phyloP scores from a whole-genome alignment of 2,329 filamentous ascomycete species.

The Neopestalotiopsis sp. region DNA sequence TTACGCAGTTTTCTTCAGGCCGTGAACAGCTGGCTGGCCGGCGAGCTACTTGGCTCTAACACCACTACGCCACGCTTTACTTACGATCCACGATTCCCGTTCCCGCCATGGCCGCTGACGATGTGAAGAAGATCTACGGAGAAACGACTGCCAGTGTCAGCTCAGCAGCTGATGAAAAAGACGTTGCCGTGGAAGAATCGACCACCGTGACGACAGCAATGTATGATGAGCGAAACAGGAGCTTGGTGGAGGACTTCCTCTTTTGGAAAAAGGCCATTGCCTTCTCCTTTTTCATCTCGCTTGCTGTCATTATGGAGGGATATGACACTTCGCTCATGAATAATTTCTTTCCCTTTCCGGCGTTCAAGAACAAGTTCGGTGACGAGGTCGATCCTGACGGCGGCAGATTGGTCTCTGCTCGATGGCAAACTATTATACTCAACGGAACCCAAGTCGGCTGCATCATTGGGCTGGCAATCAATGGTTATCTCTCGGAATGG shows the following conservation, averaged over 20 bases:
- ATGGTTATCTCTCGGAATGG: slow-evolving; percentile 22
- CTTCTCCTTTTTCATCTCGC: slow-evolving; percentile 23
- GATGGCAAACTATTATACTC: slow-evolving; percentile 22
- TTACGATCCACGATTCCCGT: not conserved
- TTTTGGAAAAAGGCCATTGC: slow-evolving; percentile 21
- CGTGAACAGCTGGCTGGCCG: not conserved
- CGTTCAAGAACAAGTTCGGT: slow-evolving; percentile 23
- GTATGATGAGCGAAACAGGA: slow-evolving; percentile 21
- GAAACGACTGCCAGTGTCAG: slow-evolving; percentile 11
- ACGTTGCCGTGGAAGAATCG: slow-evolving; percentile 13
- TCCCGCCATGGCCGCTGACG: slow-evolving; percentile 5
- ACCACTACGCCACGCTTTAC: not conserved
- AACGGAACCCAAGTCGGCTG: slow-evolving; percentile 22
- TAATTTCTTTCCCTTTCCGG: slow-evolving; percentile 22
- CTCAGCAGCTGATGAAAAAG: not conserved
- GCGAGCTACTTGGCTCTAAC: not conserved
- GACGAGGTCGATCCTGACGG: slow-evolving; percentile 22
- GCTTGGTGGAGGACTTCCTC: slow-evolving; percentile 14
- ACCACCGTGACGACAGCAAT: slow-evolving; percentile 12
- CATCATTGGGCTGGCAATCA: slow-evolving; percentile 21
- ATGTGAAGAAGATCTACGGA: not conserved
- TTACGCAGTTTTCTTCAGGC: not conserved
- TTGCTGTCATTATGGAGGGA: slow-evolving; percentile 22
- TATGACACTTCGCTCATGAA: slow-evolving; percentile 22
- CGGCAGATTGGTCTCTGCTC: slow-evolving; percentile 18